Percentiles rank a stretch among this genome's conserved stretches.
These are phyloP conservation scores for Geotrichum restrictum DNA, from an alignment of 1,139 yeast genomes.

Conservation along the genomic window DNA sequence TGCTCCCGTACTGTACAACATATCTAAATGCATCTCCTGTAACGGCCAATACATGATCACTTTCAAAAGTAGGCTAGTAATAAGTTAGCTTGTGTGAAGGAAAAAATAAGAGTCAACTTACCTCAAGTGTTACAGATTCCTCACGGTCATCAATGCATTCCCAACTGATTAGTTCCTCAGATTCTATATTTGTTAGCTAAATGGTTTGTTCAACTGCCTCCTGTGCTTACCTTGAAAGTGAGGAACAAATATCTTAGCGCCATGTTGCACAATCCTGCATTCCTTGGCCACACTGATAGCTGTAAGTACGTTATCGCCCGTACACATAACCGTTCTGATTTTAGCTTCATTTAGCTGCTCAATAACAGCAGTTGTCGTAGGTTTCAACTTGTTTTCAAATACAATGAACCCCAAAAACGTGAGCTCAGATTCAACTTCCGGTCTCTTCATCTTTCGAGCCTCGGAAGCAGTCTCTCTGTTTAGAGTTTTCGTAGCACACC, in stretches of 20 bases:
- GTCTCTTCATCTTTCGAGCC: constrained; percentile 47
- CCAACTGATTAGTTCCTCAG: constrained; percentile 35
- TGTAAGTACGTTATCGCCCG: constrained; percentile 92
- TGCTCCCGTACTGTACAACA: constrained; percentile 48
- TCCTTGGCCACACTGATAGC: constrained; percentile 92
- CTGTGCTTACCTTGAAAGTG: constrained; percentile 39
- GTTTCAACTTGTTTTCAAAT: constrained; percentile 84
- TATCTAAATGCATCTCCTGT: constrained; percentile 90
- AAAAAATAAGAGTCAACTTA: constrained; percentile 31
- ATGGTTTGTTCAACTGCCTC: constrained; percentile 20
- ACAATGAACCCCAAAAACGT: constrained; percentile 82
- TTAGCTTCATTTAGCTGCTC: constrained; percentile 57
- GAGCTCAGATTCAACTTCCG: constrained; percentile 61
- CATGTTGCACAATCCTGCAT: constrained; percentile 55
- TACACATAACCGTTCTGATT: constrained; percentile 88
- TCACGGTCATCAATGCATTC: constrained; percentile 39
- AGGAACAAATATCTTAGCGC: constrained; percentile 62
- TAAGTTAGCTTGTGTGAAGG: constrained; percentile 12
- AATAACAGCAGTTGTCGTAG: constrained; percentile 61
- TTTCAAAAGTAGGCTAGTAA: constrained; percentile 25
- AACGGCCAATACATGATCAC: constrained; percentile 66
- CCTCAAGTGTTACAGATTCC: constrained; percentile 61
- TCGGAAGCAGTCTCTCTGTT: constrained; percentile 44
- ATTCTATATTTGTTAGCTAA: constrained; percentile 16
- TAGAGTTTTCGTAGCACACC: constrained; percentile 70